Base-by-base conservation (phyloP, 2,329 filamentous ascomycete genomes). In the Corniculantispora saksenae region DNA sequence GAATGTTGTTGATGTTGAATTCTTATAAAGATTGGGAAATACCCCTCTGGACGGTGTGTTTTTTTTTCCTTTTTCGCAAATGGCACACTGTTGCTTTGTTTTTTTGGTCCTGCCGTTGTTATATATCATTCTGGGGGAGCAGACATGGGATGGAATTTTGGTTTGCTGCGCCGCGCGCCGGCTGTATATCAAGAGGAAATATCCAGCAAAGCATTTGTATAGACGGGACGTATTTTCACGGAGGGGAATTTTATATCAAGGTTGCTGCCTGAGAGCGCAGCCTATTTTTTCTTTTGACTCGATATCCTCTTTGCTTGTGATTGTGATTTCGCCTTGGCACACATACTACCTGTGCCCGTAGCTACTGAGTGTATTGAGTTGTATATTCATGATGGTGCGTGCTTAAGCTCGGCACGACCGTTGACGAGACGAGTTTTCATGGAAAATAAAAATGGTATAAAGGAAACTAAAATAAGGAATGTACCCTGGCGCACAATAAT, bases 81-180 rank as follows among this genome's bases (percentile, higher is more conserved):
- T n/a, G n/a, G n/a, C n/a, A 10, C 32, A 32, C 5, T 10, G 32
- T 5, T 32, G 6, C 10, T 47, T 40, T 65, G 51, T 43, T 53
- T 60, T 58, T 56, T 67, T 35, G 50, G 55, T 55, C 55, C 10
- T 65, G 10, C 10, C 10, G 32, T 45, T 60, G 61, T 61, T 64
- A 64, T 50, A 56, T 62, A 68, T 61, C 12, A 43, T 67, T 61
- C 58, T 64, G 60, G 63, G n/a, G 63, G 66, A 40, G 55, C 61
- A 66, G 12, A 43, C 38, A 43, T 43, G 38, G 38, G 32, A n/a
- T n/a, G n/a, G 32, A 10, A 32, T 43, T 19, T 15, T 43, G 6
- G 21, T 32, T 70, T 58, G n/a, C 38, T 47, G 60, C 51, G 40
- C 50, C 15, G 35, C 29, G 27, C 25, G n/a, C n/a, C n/a, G 10